phyloP scores from a whole-genome alignment of 257 asterid genomes.

The Paulownia fortunei region DNA sequence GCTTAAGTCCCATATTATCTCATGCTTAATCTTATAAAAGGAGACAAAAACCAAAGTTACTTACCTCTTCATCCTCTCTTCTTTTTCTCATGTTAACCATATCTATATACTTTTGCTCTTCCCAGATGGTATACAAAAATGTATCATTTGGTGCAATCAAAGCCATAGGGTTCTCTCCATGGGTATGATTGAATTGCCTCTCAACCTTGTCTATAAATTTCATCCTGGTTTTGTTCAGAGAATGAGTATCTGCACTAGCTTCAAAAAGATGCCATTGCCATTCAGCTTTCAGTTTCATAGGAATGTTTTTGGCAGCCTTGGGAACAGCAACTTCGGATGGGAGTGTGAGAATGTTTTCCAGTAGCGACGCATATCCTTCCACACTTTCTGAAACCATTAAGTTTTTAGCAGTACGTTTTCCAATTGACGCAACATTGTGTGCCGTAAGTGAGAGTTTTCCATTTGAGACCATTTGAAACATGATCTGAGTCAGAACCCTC shows the following conservation, averaged over 20 bases:
- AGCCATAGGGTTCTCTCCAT: constrained; percentile 46
- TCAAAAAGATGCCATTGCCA: constrained; percentile 81
- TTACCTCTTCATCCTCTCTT: constrained; percentile 92
- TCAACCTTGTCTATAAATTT: constrained; percentile 52
- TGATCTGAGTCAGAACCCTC: constrained; percentile 49
- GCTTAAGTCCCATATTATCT: constrained; percentile 1
- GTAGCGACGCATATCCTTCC: constrained; percentile 74
- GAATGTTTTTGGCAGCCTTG: constrained; percentile 51
- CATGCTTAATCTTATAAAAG: constrained; percentile 19
- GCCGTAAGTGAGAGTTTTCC: constrained; percentile 79
- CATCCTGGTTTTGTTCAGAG: constrained; percentile 36
- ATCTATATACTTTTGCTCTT: constrained; percentile 72
- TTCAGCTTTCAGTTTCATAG: constrained; percentile 60
- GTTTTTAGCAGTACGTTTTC: constrained; percentile 69
- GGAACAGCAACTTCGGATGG: constrained; percentile 83
- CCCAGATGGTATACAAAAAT: constrained; percentile 78
- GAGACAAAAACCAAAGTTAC: constrained; percentile 22
- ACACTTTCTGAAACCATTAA: constrained; percentile 81
- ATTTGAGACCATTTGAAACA: constrained; percentile 70
- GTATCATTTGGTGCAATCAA: constrained; percentile 44
- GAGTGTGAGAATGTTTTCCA: constrained; percentile 71
- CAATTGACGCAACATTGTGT: constrained; percentile 63
- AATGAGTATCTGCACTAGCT: constrained; percentile 36
- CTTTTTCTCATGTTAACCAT: constrained; percentile 57
- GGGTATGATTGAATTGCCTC: constrained; percentile 56